Conservation (phyloP, 2,329 filamentous ascomycete species). For the Metarhizium humberi region DNA sequence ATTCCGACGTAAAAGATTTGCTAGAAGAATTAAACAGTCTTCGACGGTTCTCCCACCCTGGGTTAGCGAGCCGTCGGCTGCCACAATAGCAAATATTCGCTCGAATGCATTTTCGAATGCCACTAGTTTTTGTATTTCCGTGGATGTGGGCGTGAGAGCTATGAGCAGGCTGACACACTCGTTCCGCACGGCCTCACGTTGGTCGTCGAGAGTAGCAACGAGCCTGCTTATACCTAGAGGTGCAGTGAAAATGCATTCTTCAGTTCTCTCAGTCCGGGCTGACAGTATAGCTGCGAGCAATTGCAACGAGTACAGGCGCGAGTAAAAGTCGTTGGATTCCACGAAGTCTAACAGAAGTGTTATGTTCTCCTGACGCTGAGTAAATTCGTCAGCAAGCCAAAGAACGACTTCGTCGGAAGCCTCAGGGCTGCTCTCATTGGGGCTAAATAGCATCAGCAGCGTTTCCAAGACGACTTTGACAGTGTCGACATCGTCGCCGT, state of each 20-base stretch:
- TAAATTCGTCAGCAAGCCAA: conserved; percentile 97
- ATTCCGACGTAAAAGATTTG: conserved; percentile 81
- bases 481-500: conserved; percentile 92
- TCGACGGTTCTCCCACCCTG: conserved; percentile 84
- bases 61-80: conserved; percentile 68
- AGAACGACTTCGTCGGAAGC: conserved; percentile 92
- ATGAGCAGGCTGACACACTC: conserved; percentile 81
- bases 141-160: conserved; percentile 75
- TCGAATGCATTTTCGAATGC: conserved; percentile 94
- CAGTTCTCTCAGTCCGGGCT: conserved; percentile 80
- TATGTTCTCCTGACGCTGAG: conserved; percentile 94
- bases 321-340: conserved; percentile 80
- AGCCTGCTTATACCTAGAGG: conserved; percentile 81
- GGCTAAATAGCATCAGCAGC: conserved; percentile 80
- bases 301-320: conserved; percentile 82
- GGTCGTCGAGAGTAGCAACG: conserved; percentile 75
- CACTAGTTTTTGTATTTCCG: conserved; percentile 88
- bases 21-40: conserved; percentile 83
- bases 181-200: conserved; percentile 77
- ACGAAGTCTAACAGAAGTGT: conserved; percentile 82
- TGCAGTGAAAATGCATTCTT: conserved; percentile 87
- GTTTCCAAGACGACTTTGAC: conserved; percentile 94
- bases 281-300: conserved; percentile 78
- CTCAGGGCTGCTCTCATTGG: conserved; percentile 67
- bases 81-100: conserved; percentile 72